phyloP scores from a whole-genome alignment of 1,139 yeast species.

The Geotrichum restrictum region DNA sequence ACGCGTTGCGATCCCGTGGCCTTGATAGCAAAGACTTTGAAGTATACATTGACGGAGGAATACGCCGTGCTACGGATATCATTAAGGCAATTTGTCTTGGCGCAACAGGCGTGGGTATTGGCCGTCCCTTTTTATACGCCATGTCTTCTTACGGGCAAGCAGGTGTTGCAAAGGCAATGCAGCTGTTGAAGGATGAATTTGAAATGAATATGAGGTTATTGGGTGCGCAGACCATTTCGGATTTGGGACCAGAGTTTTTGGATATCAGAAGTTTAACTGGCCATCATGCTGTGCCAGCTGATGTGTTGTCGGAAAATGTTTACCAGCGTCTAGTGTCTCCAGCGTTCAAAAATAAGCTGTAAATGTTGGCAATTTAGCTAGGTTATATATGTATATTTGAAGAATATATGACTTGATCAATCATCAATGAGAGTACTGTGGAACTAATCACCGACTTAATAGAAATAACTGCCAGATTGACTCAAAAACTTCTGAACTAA shows the following conservation, averaged over 20 bases:
- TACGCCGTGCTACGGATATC: conserved; percentile 69
- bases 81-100: conserved; percentile 71
- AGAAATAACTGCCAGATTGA: no score
- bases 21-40: conserved; percentile 52
- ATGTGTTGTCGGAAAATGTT: conserved; percentile 43
- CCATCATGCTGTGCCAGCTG: conserved; percentile 49
- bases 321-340: conserved; percentile 42
- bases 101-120: conserved; percentile 74
- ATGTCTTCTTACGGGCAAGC: conserved; percentile 72
- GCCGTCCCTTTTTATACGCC: conserved; percentile 72
- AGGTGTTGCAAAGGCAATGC: conserved; percentile 77
- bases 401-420: no score
- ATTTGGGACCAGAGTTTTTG: conserved; percentile 54
- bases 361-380: background rate
- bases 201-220: conserved; percentile 83
- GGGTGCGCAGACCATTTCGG: conserved; percentile 66
- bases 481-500: no score
- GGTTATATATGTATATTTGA: no score
- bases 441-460: no score
- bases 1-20: conserved; percentile 47
- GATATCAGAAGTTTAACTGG: conserved; percentile 44
- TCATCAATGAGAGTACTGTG: no score
- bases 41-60: conserved; percentile 70
- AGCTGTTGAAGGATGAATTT: conserved; percentile 73
- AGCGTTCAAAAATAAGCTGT: conserved; percentile 27